Base-by-base conservation (phyloP, 2,329 filamentous ascomycete species). In the Colletotrichum filicis region DNA sequence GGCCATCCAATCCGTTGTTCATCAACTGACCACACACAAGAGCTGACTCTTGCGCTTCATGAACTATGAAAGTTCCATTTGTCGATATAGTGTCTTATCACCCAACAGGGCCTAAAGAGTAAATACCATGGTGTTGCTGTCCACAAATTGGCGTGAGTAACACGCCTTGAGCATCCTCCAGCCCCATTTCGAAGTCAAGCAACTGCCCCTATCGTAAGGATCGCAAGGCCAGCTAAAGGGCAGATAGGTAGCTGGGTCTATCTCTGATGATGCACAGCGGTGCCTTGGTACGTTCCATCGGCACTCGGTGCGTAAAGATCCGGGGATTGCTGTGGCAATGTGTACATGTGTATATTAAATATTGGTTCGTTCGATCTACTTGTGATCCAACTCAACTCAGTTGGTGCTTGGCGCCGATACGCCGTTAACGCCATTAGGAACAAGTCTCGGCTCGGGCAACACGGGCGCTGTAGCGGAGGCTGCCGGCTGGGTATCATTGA, bases 381-480 rank as follows among this genome's bases (percentile, higher is more conserved):
- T 70, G 60, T 61, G 46, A 65, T 55, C 28, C 56, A 35, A 68
- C 56, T 63, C 68, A 46, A 63, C 58, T 68, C 58, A 69, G 64
- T 61, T 65, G 68, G 58, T 52, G 46, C 64, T 60, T 26, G 71
- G 56, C 55, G 46, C 64, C 28, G 71, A 68, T 37, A 73, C 56
- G 46, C 72, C 72, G 42, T 74, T 69, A 32, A 73, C 60, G 57
- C 70, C 70, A 37, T 74, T 73, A 5, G 59, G 61, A 7, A 74
- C 57, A 55, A 53, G 61, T 32, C 22, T 61, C 26, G 61, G 55
- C 35, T 74, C 69, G 26, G 56, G 32, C 24, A 42, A 57, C 32
- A n/a, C 46, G 11, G 53, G 26, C 14, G 24, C 12, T 1, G 49
- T 5, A 14, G 30, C 49, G 22, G 57, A 30, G 9, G 46, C 63